Percentiles rank a stretch among this genome's conserved stretches.
Conservation (phyloP, 306 rosid species). For the Cotoneaster glaucophyllus region DNA sequence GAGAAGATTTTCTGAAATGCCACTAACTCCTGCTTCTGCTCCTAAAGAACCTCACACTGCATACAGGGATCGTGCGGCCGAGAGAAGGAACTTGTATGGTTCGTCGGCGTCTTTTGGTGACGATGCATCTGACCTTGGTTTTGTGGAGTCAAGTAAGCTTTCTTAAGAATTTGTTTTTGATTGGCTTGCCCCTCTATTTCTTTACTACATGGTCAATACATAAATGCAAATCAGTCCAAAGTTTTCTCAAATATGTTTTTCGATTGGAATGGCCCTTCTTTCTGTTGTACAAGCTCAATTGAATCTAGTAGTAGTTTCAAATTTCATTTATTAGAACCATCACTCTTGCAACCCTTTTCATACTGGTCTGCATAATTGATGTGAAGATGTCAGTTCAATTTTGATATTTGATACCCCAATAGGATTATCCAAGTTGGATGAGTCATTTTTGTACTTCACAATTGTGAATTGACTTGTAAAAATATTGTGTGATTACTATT, state of each 20-base stretch:
- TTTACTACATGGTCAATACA: neutral
- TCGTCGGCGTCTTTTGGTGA: constrained; percentile 59
- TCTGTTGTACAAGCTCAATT: neutral
- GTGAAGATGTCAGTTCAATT: neutral
- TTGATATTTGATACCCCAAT: constrained; percentile 5
- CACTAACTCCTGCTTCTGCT: constrained; percentile 49
- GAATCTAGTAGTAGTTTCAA: neutral
- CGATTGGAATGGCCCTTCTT: neutral
- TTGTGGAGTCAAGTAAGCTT: constrained; percentile 76
- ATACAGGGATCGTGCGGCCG: constrained; percentile 97
- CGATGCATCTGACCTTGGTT: constrained; percentile 51
- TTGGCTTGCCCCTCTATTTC: constrained; percentile 12
- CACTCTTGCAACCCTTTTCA: neutral
- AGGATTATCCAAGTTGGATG: constrained; percentile 20
- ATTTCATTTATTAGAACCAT: neutral
- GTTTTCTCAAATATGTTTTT: neutral
- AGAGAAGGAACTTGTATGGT: constrained; percentile 91
- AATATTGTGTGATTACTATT: constrained; percentile 38
- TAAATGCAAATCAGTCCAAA: neutral
- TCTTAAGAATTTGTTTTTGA: constrained; percentile 17
- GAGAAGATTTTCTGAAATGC: constrained; percentile 93
- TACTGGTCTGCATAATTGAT: neutral
- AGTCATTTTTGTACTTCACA: constrained; percentile 9
- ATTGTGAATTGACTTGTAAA: constrained; percentile 39
- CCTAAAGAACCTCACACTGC: constrained; percentile 63